A percentile compares a stretch with the other conserved stretches of the same genome.
Evolutionary conservation across 164 flowering plant species (phyloP).

Genomic region (Vitis riparia): DNA sequence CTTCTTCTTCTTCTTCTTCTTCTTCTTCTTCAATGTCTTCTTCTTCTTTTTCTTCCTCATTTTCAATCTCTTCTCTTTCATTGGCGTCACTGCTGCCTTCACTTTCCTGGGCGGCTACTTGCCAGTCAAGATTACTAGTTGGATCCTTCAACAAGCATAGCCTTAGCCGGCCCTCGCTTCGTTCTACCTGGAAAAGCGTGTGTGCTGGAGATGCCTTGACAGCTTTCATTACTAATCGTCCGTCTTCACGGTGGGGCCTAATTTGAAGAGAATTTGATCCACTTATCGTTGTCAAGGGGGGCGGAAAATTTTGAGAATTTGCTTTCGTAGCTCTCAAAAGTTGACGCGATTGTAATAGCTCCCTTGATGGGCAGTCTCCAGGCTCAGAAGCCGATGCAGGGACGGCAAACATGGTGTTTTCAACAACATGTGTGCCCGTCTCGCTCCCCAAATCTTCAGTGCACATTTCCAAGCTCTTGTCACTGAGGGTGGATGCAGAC

Average conservation of each 20-base stretch:
- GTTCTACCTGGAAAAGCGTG: conserved; percentile 51
- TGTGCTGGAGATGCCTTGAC: conserved; percentile 33
- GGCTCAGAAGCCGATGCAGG: conserved; percentile 18
- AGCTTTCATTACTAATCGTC: conserved; percentile 63
- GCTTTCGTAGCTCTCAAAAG: conserved; percentile 15
- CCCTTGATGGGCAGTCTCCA: conserved; percentile 12
- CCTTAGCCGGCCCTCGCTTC: conserved; percentile 67
- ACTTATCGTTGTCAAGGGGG: conserved; percentile 70
- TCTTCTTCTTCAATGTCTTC: conserved; percentile 2
- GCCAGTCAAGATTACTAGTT: conserved; percentile 3
- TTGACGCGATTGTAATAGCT: conserved; percentile 6
- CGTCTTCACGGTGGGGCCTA: conserved; percentile 58
- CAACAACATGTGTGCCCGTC: conserved; percentile 35
- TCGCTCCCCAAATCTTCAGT: conserved; percentile 59
- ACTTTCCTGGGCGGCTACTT: conserved; percentile 10
- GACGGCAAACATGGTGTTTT: conserved; percentile 18
- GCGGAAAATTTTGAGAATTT: conserved; percentile 53
- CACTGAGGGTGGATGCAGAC: conserved; percentile 25
- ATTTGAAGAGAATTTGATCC: conserved; percentile 41
- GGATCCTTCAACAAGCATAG: conserved; percentile 29
- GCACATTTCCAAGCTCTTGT: conserved; percentile 52
- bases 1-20: conserved; percentile 4
- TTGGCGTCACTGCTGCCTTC: conserved; percentile 1
- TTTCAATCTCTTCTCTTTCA: not conserved
- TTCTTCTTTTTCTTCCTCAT: not conserved